Conservation (phyloP, 164 flowering plant species). For the Tetracentron sinense region DNA sequence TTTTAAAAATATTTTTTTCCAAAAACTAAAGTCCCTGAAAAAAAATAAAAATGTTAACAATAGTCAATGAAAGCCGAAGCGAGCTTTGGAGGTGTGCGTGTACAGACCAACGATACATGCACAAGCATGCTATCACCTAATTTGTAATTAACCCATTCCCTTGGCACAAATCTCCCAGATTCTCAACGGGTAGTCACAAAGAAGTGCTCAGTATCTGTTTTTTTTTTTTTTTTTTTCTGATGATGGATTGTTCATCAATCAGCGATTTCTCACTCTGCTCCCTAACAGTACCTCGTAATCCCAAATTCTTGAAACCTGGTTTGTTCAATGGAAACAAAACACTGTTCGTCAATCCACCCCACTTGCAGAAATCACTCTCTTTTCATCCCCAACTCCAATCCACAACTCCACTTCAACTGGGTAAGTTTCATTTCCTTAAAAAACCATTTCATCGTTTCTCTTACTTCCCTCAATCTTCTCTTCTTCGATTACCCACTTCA, state of each 20-base stretch:
- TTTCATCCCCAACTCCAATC: slow-evolving; percentile 4
- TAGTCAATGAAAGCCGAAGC: too few species aligned
- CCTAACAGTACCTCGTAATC: background rate
- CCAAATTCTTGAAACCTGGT: background rate
- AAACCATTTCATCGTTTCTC: background rate
- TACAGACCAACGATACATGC: too few species aligned
- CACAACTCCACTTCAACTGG: slow-evolving; percentile 5
- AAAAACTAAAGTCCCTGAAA: too few species aligned
- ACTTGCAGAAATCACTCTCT: slow-evolving; percentile 6
- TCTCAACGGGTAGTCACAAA: too few species aligned
- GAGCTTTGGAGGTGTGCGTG: too few species aligned
- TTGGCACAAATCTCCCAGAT: too few species aligned
- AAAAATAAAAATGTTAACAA: too few species aligned
- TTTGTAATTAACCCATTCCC: too few species aligned
- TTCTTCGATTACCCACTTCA: slow-evolving; percentile 13
- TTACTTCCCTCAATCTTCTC: background rate
- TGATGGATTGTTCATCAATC: slow-evolving; percentile 9
- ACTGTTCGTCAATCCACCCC: slow-evolving; percentile 1
- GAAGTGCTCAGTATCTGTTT: too few species aligned
- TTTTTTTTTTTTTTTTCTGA: background rate
- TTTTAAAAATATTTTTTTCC: too few species aligned
- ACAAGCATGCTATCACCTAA: too few species aligned
- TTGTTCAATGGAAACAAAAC: slow-evolving; percentile 1
- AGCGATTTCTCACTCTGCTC: background rate
- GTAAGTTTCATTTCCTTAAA: slow-evolving; percentile 4